Base-by-base conservation (phyloP, 2,329 filamentous ascomycete species). In the Sporothrix sp. region DNA sequence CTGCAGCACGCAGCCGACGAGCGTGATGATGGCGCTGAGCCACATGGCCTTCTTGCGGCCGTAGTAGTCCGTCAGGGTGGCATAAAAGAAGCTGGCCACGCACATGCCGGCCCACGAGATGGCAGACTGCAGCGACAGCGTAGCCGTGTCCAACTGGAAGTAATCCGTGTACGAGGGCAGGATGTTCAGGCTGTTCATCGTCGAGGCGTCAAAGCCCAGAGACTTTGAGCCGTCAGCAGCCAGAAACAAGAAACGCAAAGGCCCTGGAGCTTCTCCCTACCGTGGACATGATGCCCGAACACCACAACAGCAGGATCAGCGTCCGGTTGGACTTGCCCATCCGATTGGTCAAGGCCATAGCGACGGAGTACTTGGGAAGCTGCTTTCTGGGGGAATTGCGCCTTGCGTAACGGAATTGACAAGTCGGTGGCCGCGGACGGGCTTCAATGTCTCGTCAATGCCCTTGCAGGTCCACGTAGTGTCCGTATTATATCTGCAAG, bases 291-390 rank as follows among this genome's bases (percentile, higher is more conserved):
- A 52, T 38, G 9, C 50, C 38, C 7, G 44, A 30, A 18, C 37
- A 44, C 44, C 44, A 48, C 6, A 52, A 30, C 50, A 52, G 25
- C 16, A 52, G 28, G 30, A 30, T 27, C 30, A 48, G n/a, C n/a
- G n/a, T 23, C 46, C 71, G 70, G 56, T 60, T 61, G 46, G 58
- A 61, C n/a, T n/a, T n/a, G n/a, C n/a, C n/a, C n/a, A n/a, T n/a
- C n/a, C n/a, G 1, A 64, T 71, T 16, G 60, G 66, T 30, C 57
- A 59, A 2, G 52, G 66, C 33, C 70, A 67, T 44, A 68, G 68
- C 4, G 59, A 61, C 27, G 63, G 61, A 5, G 60, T 62, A 1
- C 52, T 71, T 9, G 55, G 54, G 6, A 49, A 60, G 52, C n/a
- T n/a, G n/a, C n/a, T n/a, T n/a, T n/a, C n/a, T n/a, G n/a, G n/a